These are phyloP conservation scores for Mucor saturninus DNA, from an alignment of 371 early-diverging fungal genomes.

Conservation along the genomic window DNA sequence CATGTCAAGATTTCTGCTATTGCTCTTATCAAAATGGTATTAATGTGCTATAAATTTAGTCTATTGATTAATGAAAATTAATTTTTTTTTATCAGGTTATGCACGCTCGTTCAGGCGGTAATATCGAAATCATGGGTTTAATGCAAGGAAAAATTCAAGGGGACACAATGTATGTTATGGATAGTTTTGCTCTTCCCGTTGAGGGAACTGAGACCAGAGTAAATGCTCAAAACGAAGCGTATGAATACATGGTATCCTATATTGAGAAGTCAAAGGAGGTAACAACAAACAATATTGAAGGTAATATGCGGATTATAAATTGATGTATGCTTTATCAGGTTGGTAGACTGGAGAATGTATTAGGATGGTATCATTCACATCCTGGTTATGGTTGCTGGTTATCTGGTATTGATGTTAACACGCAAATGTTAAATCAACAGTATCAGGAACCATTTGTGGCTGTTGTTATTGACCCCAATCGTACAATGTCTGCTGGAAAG, in stretches of 20 bases:
- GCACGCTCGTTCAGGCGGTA: slow-evolving; percentile 96
- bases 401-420: slow-evolving; percentile 96
- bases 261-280: slow-evolving; percentile 84
- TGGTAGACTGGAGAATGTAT: slow-evolving; percentile 91
- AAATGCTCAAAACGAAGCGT: slow-evolving; percentile 92
- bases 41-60: slow-evolving; percentile 4
- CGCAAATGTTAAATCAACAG: slow-evolving; percentile 94
- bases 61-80: not conserved
- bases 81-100: slow-evolving; percentile 64
- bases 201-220: slow-evolving; percentile 99
- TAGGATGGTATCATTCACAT: slow-evolving; percentile 99
- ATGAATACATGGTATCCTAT: slow-evolving; percentile 97
- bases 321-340: slow-evolving; percentile 49
- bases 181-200: slow-evolving; percentile 96
- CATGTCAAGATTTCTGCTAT: slow-evolving; percentile 92
- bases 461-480: slow-evolving; percentile 96
- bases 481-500: slow-evolving; percentile 94
- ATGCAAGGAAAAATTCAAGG: slow-evolving; percentile 95
- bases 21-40: slow-evolving; percentile 96
- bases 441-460: slow-evolving; percentile 96
- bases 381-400: slow-evolving; percentile 99
- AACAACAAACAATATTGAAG: not conserved
- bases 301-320: not conserved
- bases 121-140: slow-evolving; percentile 97
- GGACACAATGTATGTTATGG: slow-evolving; percentile 93